Base-by-base conservation (phyloP, 2,329 filamentous ascomycete species). In the Colletotrichum sp. region DNA sequence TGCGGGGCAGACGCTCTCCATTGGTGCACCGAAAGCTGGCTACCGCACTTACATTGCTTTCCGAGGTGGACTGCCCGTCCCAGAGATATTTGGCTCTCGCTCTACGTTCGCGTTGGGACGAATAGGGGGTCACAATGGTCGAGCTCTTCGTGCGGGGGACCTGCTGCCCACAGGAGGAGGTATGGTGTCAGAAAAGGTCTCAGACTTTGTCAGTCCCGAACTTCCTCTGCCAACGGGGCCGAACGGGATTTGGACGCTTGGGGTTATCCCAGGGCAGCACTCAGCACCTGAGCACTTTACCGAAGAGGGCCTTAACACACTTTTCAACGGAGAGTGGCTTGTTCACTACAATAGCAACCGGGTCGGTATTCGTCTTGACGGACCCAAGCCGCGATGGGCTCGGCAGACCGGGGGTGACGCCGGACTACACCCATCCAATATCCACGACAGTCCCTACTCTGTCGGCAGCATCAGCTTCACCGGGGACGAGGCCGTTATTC, bases 381-480 rank as follows among this genome's bases (percentile, higher is more conserved):
- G 86, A 0, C 84, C 85, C 1, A 79, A 79, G 21, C 84, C 83
- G 1, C 75, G 84, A 59, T 88, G 86, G 86, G 82, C 84, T 4
- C 81, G 85, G 15, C 67, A 77, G 7, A 82, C 81, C 3, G 86
- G 86, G 4, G 85, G 84, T 2, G 82, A 83, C 39, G 86, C 82
- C 4, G 85, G 85, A 0, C 78, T 85, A 8, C 86, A 87, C 64
- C 86, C 86, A 0, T 86, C 84, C n/a, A 88, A 88, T 32, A 83
- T 87, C 24, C 82, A 85, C 32, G 85, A 86, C 28, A 83, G 81
- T 32, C 83, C 83, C 1, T 87, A 86, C 73, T 84, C 86, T 1
- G 80, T 85, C 7, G 86, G 86, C 3, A 84, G 85, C 34, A 80
- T 87, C 6, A 88, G 84, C 78, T 88, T 86, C 73, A 87, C 85